Percentiles rank a stretch among this genome's conserved stretches.
These are phyloP conservation scores for Pseudogymnoascus sp. DNA, from an alignment of 2,329 filamentous ascomycete species.

Conservation along the genomic window DNA sequence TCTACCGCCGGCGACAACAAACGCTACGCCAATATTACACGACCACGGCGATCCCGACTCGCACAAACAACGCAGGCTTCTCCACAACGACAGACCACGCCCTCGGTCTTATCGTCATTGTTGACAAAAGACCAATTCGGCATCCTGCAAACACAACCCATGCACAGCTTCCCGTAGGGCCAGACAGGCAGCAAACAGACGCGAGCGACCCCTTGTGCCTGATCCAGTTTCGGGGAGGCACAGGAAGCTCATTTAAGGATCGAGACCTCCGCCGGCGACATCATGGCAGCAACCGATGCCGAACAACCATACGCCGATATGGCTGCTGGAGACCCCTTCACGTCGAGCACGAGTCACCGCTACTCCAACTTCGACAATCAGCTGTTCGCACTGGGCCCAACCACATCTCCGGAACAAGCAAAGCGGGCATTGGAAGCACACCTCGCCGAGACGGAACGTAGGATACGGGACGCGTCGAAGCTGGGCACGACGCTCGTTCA, in stretches of 20 bases:
- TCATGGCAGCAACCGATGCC: slow-evolving; percentile 2
- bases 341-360: slow-evolving; percentile 42
- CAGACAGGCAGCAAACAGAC: slow-evolving; percentile 1
- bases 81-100: background rate
- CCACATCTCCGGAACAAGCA: slow-evolving; percentile 73
- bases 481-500: slow-evolving; percentile 80
- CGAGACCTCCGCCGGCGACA: background rate
- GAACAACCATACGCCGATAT: slow-evolving; percentile 3
- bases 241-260: background rate
- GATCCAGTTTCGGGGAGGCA: slow-evolving; percentile 1
- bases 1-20: background rate
- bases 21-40: slow-evolving; percentile 6
- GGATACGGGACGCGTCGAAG: slow-evolving; percentile 84
- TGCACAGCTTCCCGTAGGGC: slow-evolving; percentile 5
- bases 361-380: slow-evolving; percentile 79
- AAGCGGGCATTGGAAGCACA: slow-evolving; percentile 86
- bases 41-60: background rate
- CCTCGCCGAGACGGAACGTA: slow-evolving; percentile 81
- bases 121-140: background rate
- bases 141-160: background rate
- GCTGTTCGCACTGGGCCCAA: slow-evolving; percentile 67
- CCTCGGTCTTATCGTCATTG: background rate
- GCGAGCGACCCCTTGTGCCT: background rate
- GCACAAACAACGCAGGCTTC: slow-evolving; percentile 2
- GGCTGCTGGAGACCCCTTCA: slow-evolving; percentile 6